These are phyloP conservation scores for Aspergillus sp. DNA, from an alignment of 2,329 filamentous ascomycete species.

Conservation along the genomic window DNA sequence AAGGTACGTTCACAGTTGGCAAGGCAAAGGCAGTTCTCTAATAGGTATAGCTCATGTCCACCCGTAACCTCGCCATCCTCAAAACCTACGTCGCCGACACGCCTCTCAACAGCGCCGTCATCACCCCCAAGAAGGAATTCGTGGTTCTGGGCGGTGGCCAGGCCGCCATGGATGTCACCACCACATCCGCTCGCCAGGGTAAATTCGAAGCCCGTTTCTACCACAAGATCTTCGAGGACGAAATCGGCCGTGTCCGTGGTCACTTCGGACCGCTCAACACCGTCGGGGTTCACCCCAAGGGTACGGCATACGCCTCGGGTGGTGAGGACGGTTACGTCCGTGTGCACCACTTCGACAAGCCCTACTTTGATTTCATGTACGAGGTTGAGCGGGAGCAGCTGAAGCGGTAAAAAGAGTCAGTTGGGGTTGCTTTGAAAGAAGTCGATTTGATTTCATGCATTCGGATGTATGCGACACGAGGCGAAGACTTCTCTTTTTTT, in stretches of 20 bases:
- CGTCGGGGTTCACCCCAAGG: constrained; percentile 83
- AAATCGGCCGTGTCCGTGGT: constrained; percentile 91
- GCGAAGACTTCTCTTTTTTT: constrained; percentile 16
- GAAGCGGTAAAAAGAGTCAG: constrained; percentile 31
- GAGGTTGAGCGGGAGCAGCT: constrained; percentile 84
- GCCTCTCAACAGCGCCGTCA: constrained; percentile 88
- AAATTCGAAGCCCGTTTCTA: constrained; percentile 99
- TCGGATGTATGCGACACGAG: constrained; percentile 30
- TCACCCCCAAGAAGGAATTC: constrained; percentile 93
- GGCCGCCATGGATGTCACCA: constrained; percentile 97
- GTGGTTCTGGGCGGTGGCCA: constrained; percentile 97
- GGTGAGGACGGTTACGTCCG: constrained; percentile 98
- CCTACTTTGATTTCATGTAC: constrained; percentile 97
- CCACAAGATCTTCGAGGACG: constrained; percentile 99
- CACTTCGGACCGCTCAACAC: constrained; percentile 98
- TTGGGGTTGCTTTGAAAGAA: not conserved
- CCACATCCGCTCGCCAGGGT: constrained; percentile 84
- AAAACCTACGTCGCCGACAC: constrained; percentile 92
- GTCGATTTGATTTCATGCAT: constrained; percentile 18
- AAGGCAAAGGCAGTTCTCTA: too few relatives aligned
- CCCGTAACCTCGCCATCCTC: constrained; percentile 77
- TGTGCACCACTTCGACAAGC: constrained; percentile 96
- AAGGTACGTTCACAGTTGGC: constrained; percentile 50
- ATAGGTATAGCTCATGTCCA: constrained; percentile 59
- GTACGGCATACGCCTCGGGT: constrained; percentile 86